Conservation (phyloP, 345 rosid genomes). For the Boechera retrofracta region DNA sequence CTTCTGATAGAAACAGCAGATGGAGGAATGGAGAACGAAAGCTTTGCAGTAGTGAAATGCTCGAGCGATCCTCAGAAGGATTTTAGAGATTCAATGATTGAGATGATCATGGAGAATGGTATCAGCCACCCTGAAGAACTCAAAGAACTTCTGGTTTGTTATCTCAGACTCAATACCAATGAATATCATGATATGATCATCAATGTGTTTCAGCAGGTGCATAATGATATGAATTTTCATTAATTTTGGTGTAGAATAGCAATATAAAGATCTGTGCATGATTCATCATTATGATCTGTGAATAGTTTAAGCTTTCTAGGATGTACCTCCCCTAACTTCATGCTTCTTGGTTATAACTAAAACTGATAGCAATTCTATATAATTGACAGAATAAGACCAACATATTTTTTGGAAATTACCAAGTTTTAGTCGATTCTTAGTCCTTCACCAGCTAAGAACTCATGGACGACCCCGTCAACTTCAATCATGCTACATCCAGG, state of each 20-base stretch:
- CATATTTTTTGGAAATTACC: conserved; percentile 20
- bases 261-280: conserved; percentile 6
- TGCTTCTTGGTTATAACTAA: conserved; percentile 20
- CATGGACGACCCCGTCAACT: conserved; percentile 53
- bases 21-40: conserved; percentile 52
- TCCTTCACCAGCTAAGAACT: conserved; percentile 60
- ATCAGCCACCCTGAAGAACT: conserved; percentile 67
- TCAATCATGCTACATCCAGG: conserved; percentile 60
- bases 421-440: conserved; percentile 40
- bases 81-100: conserved; percentile 87
- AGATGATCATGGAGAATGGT: conserved; percentile 80
- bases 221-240: conserved; percentile 57
- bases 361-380: not conserved
- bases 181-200: conserved; percentile 85
- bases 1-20: conserved; percentile 28
- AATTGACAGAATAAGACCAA: not conserved
- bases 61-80: conserved; percentile 76
- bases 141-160: conserved; percentile 86
- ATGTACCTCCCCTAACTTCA: conserved; percentile 19
- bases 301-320: conserved; percentile 7
- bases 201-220: conserved; percentile 82
- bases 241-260: conserved; percentile 42
- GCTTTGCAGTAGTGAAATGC: conserved; percentile 75
- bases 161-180: conserved; percentile 71
- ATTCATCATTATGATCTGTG: conserved; percentile 26